A percentile compares a stretch with the other conserved stretches of the same genome.
Conservation (phyloP, 345 rosid species). For the Acer negundo region DNA sequence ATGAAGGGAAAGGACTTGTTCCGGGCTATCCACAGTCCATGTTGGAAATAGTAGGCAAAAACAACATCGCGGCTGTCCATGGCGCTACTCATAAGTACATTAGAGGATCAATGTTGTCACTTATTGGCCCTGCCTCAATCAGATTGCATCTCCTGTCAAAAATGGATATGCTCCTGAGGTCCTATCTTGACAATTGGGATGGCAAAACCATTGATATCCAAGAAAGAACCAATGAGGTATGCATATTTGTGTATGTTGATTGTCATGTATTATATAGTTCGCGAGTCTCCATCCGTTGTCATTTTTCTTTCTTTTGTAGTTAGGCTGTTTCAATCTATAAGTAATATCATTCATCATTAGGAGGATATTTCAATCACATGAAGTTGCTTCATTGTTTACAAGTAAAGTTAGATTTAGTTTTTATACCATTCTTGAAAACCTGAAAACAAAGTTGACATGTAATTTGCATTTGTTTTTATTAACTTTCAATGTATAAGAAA, state of each 20-base stretch:
- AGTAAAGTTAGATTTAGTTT: neutral
- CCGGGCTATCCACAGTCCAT: conserved; percentile 94
- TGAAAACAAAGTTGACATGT: neutral
- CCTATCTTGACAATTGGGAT: conserved; percentile 60
- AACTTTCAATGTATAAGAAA: neutral
- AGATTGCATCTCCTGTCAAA: conserved; percentile 59
- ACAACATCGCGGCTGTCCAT: conserved; percentile 81
- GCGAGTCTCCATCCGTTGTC: neutral
- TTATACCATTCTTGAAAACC: conserved; percentile 3
- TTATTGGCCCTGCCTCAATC: conserved; percentile 59
- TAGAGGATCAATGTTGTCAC: conserved; percentile 69
- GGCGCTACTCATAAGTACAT: conserved; percentile 70
- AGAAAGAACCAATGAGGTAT: conserved; percentile 72
- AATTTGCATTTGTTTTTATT: neutral
- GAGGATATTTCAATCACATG: no score
- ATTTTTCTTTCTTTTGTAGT: conserved; percentile 3
- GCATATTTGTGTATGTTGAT: neutral
- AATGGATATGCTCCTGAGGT: conserved; percentile 59
- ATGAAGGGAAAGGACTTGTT: conserved; percentile 79
- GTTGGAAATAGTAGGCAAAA: conserved; percentile 71
- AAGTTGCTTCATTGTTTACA: no score
- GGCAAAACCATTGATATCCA: conserved; percentile 62
- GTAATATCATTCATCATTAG: neutral
- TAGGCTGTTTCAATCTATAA: conserved; percentile 15
- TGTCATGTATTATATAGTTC: conserved; percentile 5